These are phyloP conservation scores for Malassezia japonica DNA, from an alignment of 1,284 basidiomycete genomes.

Conservation along the genomic window DNA sequence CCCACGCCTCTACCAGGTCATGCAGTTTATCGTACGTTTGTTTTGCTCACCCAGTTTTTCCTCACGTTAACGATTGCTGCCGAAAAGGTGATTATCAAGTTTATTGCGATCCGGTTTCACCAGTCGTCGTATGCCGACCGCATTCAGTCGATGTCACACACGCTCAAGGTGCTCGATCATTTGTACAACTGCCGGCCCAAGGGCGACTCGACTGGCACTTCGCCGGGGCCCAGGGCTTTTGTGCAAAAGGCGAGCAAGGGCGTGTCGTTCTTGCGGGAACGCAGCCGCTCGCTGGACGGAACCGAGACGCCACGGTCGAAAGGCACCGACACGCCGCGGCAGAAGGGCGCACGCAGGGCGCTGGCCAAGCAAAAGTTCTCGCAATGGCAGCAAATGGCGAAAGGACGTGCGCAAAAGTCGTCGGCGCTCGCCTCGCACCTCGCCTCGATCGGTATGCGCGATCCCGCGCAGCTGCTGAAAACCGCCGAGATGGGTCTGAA, in stretches of 20 bases:
- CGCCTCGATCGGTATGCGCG: slow-evolving; percentile 37
- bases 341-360: background rate
- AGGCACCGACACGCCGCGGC: background rate
- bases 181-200: slow-evolving; percentile 61
- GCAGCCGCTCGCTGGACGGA: background rate
- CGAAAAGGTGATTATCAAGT: slow-evolving; percentile 41
- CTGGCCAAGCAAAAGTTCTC: background rate
- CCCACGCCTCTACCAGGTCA: slow-evolving; percentile 42
- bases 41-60: slow-evolving; percentile 39
- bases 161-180: slow-evolving; percentile 60
- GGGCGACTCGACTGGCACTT: background rate
- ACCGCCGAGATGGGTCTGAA: slow-evolving; percentile 32
- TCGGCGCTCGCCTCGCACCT: slow-evolving; percentile 16
- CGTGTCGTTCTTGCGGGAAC: background rate
- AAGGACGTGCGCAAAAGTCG: slow-evolving; percentile 4
- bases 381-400: background rate
- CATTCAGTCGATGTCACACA: slow-evolving; percentile 55
- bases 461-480: slow-evolving; percentile 22
- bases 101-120: slow-evolving; percentile 55
- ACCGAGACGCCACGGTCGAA: no score
- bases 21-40: slow-evolving; percentile 33
- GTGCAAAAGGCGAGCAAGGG: background rate
- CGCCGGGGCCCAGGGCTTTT: background rate
- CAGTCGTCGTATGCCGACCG: slow-evolving; percentile 66
- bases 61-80: slow-evolving; percentile 35